These are phyloP conservation scores for Cordyceps cicadae DNA, from an alignment of 2,329 filamentous ascomycete genomes.

Conservation along the genomic window DNA sequence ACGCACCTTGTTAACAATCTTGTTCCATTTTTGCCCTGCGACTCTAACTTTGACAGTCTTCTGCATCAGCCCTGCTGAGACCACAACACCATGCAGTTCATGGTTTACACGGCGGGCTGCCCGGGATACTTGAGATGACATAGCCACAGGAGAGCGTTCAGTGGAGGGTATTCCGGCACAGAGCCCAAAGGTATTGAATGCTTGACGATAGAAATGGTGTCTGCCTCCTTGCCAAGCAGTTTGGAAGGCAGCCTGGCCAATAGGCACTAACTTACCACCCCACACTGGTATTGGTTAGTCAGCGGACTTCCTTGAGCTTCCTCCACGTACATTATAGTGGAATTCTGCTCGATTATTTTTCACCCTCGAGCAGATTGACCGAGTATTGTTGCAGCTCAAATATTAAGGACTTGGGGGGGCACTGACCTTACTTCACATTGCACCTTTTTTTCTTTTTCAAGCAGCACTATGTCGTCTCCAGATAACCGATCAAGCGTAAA, in stretches of 20 bases:
- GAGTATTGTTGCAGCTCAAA: neutral
- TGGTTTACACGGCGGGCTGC: conserved; percentile 38
- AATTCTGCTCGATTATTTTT: conserved; percentile 3
- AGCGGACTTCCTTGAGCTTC: neutral
- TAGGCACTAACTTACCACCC: neutral
- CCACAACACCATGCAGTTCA: conserved; percentile 59
- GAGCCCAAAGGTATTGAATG: neutral
- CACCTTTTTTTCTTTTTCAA: neutral
- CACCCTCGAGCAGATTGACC: neutral
- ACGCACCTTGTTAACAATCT: conserved; percentile 60
- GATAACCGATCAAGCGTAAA: conserved; percentile 34
- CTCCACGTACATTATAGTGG: neutral
- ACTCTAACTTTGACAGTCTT: conserved; percentile 74
- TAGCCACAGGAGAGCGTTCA: conserved; percentile 13
- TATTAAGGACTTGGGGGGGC: too few species aligned
- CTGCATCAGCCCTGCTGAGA: conserved; percentile 68
- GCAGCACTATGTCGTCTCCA: conserved; percentile 29
- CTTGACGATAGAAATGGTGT: neutral
- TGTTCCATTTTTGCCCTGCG: conserved; percentile 64
- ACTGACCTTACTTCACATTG: neutral
- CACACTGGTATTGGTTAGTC: neutral
- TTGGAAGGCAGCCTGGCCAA: neutral
- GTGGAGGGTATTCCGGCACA: neutral
- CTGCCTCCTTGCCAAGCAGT: neutral
- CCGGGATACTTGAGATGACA: conserved; percentile 34